Evolutionary conservation across 2,329 filamentous ascomycete genomes (phyloP), one percentile per base, ranked within the genome.

Genomic region (Diaporthe australafricana): DNA sequence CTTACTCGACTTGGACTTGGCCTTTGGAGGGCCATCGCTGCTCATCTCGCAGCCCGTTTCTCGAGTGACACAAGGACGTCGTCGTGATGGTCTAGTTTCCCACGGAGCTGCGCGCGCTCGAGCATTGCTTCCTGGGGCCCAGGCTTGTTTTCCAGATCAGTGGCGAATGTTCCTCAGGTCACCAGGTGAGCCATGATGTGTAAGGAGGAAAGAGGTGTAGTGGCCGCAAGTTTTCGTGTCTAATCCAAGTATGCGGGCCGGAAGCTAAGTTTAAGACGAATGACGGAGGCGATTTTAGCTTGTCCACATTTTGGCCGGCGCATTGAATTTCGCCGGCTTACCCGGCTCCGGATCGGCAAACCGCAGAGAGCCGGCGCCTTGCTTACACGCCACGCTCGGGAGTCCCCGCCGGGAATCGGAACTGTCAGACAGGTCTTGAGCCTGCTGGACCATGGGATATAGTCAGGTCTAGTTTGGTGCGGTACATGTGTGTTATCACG

Each of bases 1-100:
- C 78, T 42, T 75, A 81, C 81, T 77, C 50, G 81, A 81, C 77
- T 81, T 81, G 68, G 80, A 75, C 71, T 75, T 74, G 75, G 77
- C 75, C 73, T 79, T 80, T 67, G 77, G 74, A 70, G 77, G 73
- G 76, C 77, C 79, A 79, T 81, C 76, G 70, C 80, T 73, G 65
- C 72, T 79, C 81, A 82, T 82, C 69, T 72, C 73, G 76, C 60
- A 63, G 25, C 38, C 70, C 73, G 72, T 67, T 67, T 72, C 56
- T 69, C 57, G 52, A 69, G 65, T 32, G 57, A 27, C 57, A 45
- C 45, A 38, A 30, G n/a, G 25, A 17, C 27, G 55, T 72, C 27
- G 55, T 72, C 40, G 40, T 30, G 45, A 27, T 32, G 57, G 27
- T 72, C 56, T 56, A 52, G 25, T 30, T 53, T 70, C 47, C 25